A percentile compares a stretch with the other conserved stretches of the same genome.
phyloP scores from a whole-genome alignment of 2,329 filamentous ascomycete species.

The Leptographium lundbergii region DNA sequence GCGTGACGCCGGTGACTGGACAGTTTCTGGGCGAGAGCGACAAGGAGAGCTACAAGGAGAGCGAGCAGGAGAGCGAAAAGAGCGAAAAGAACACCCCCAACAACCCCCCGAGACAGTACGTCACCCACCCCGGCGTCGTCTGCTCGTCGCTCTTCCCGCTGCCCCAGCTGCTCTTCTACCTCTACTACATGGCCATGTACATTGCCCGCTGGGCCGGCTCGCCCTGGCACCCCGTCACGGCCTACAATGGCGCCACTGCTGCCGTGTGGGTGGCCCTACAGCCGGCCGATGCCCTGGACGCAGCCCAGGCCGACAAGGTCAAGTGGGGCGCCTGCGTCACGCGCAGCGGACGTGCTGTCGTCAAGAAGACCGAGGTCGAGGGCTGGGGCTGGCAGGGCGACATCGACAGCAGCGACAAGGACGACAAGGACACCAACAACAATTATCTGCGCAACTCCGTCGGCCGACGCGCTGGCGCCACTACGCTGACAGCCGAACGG shows the following conservation, averaged over 20 bases:
- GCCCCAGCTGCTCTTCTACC: slow-evolving; percentile 52
- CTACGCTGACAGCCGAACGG: slow-evolving; percentile 47
- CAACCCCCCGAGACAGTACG: slow-evolving; percentile 47
- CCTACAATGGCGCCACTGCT: slow-evolving; percentile 64
- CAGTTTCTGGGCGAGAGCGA: slow-evolving; percentile 38
- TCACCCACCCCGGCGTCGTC: slow-evolving; percentile 79
- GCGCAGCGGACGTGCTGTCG: slow-evolving; percentile 39
- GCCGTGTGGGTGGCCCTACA: slow-evolving; percentile 69
- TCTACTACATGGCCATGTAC: slow-evolving; percentile 56
- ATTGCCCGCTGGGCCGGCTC: slow-evolving; percentile 68
- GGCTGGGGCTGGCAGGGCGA: slow-evolving; percentile 67
- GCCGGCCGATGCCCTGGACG: slow-evolving; percentile 16
- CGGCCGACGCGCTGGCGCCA: slow-evolving; percentile 46
- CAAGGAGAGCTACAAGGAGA: slow-evolving; percentile 10
- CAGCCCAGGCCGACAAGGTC: slow-evolving; percentile 32
- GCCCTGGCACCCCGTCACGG: slow-evolving; percentile 71
- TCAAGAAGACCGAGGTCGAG: slow-evolving; percentile 70
- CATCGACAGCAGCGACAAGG: slow-evolving; percentile 21
- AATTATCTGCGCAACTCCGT: slow-evolving; percentile 31
- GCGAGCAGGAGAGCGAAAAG: no score
- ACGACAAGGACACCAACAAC: no score
- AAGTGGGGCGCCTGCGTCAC: slow-evolving; percentile 82
- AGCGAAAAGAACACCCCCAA: slow-evolving; percentile 14
- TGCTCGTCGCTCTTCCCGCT: slow-evolving; percentile 72
- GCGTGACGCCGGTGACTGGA: slow-evolving; percentile 42